Base-by-base conservation (phyloP, 441 rosid genomes). In the Viola pubescens region DNA sequence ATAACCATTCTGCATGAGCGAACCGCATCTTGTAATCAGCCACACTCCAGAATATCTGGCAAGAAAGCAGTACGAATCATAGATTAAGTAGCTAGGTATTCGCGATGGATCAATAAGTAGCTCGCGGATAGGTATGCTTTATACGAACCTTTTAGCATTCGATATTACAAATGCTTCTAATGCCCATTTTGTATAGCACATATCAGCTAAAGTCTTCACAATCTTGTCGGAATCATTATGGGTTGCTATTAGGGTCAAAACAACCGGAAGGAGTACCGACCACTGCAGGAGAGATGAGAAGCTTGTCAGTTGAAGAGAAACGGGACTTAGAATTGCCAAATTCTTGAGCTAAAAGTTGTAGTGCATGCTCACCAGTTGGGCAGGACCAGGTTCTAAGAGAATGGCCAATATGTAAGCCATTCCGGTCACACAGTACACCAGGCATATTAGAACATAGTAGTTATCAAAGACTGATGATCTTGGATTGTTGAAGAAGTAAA, bases 221-320 rank as follows among this genome's bases (percentile, higher is more conserved):
- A 78, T 41, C 46, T 59, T 60, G 67, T 69, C 72, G 44, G 77
- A 67, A 14, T 70, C 71, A 0, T 64, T 70, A 0, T 76, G 79
- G 5, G 90, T 89, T 52, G 96, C 95, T 52, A 89, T 73, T 37
- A 94, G 85, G 42, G 98, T 89, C 78, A 94, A 70, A 60, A 90
- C 95, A 52, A 90, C 97, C 0, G 97, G 97, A 55, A 94, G 89
- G 64, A 94, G 88, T 71, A 90, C 98, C n/a, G 95, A 79, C 97
- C 98, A 94, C 97, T 94, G 84, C 70, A 64, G 10, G 54, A 65
- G 4, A 37, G 6, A 54, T 4, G 14, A 71, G 52, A 53, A 4
- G 50, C 62, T 47, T 42, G 47, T 61, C 39, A 60, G 37, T 8
- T 6, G 8, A 10, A 41, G 14, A 8, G 40, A 14, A 37, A 54